Evolutionary conservation across 1,284 basidiomycete species (phyloP).

Genomic region (Naganishia sp.): DNA sequence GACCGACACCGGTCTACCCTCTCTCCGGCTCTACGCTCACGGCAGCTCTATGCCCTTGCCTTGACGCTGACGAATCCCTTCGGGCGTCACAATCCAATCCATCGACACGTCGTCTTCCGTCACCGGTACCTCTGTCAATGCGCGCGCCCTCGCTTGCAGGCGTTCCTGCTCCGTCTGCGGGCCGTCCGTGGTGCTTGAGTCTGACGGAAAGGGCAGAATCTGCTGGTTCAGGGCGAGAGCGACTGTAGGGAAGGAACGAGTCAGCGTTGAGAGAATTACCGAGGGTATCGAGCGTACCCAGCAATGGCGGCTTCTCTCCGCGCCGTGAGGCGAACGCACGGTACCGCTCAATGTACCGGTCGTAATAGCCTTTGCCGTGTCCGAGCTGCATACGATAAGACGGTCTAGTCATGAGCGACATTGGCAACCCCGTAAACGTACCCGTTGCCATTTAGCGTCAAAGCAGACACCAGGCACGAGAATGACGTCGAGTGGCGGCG

Average conservation of each 20-base stretch:
- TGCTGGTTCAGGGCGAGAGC: slow-evolving; percentile 49
- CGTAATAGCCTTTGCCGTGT: slow-evolving; percentile 53
- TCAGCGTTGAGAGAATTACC: not conserved
- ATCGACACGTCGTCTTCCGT: slow-evolving; percentile 32
- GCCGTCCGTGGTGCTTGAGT: not conserved
- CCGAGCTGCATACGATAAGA: slow-evolving; percentile 44
- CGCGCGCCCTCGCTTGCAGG: not conserved
- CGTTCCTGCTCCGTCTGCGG: slow-evolving; percentile 8
- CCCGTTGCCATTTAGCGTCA: slow-evolving; percentile 48
- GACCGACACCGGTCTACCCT: too few species aligned
- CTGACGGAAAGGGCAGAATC: slow-evolving; percentile 36
- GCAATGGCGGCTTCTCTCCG: slow-evolving; percentile 38
- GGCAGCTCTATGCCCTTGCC: too few species aligned
- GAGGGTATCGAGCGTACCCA: slow-evolving; percentile 38
- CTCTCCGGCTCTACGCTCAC: too few species aligned
- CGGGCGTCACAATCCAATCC: slow-evolving; percentile 28
- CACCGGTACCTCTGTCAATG: slow-evolving; percentile 17
- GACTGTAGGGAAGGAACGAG: slow-evolving; percentile 37
- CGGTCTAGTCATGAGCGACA: too few species aligned
- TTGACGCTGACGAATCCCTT: not conserved
- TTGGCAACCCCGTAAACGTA: slow-evolving; percentile 32
- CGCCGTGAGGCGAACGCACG: slow-evolving; percentile 22
- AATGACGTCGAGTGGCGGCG: slow-evolving; percentile 44
- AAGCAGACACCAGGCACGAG: slow-evolving; percentile 53
- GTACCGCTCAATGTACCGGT: slow-evolving; percentile 48